Evolutionary conservation across 345 rosid species (phyloP).

Genomic region (Citrus medica): DNA sequence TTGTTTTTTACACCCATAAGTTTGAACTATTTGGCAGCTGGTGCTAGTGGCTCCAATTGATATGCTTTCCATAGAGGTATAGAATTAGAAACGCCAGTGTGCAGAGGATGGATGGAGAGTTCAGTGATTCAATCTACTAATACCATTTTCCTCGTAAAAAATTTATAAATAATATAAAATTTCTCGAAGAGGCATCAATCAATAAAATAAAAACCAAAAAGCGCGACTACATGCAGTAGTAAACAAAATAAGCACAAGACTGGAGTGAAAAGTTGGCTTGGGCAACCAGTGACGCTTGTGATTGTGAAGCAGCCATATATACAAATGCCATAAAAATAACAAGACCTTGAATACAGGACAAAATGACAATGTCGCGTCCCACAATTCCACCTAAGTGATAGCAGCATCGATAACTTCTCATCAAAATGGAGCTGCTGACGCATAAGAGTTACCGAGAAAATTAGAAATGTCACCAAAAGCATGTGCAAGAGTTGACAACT

Average conservation of each 20-base stretch:
- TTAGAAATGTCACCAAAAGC: not conserved
- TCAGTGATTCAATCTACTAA: too few relatives aligned
- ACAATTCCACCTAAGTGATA: not conserved
- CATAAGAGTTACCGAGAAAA: not conserved
- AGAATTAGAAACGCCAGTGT: too few relatives aligned
- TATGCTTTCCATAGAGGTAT: too few relatives aligned
- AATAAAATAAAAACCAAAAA: not conserved
- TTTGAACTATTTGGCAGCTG: too few relatives aligned
- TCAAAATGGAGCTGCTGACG: not conserved
- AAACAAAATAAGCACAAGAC: not conserved
- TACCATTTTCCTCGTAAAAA: too few relatives aligned
- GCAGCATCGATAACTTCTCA: not conserved
- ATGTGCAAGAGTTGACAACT: not conserved
- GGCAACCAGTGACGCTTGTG: not conserved
- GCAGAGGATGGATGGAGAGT: too few relatives aligned
- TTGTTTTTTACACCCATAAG: not conserved
- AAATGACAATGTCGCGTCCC: not conserved
- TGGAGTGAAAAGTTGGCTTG: not conserved
- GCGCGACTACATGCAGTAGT: not conserved
- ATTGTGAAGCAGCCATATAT: not conserved
- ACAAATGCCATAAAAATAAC: not conserved
- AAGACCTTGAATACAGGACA: not conserved
- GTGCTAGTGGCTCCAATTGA: too few relatives aligned
- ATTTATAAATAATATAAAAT: too few relatives aligned
- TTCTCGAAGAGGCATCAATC: too few relatives aligned